A percentile compares a stretch with the other conserved stretches of the same genome.
Conservation (phyloP, 192 early-diverging fungal species). For the Entomortierella beljakovae region DNA sequence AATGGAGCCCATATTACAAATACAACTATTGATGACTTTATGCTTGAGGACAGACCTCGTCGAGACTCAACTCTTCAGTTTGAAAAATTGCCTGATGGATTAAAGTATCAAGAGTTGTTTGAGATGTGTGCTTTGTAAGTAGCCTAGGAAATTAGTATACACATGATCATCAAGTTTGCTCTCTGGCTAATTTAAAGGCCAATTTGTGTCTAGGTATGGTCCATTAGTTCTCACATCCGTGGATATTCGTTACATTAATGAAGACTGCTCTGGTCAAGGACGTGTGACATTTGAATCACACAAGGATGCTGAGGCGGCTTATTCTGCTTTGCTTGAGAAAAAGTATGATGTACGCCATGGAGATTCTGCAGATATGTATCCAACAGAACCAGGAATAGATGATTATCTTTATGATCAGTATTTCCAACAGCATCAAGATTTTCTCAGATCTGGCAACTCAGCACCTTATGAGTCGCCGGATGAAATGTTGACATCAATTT, state of each 20-base stretch:
- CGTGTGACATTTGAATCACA: constrained; percentile 32
- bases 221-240: constrained; percentile 31
- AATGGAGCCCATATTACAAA: constrained; percentile 19
- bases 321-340: background rate
- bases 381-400: constrained; percentile 23
- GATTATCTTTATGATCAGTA: constrained; percentile 39
- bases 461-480: constrained; percentile 1
- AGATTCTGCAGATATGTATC: constrained; percentile 11
- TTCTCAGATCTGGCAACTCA: background rate
- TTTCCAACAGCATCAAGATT: constrained; percentile 26
- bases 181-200: no score
- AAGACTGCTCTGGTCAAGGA: constrained; percentile 29
- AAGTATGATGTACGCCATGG: constrained; percentile 27
- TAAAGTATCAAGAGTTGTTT: constrained; percentile 37
- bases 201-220: constrained; percentile 10
- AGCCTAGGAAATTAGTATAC: background rate
- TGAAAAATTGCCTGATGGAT: constrained; percentile 23
- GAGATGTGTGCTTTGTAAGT: constrained; percentile 40
- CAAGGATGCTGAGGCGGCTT: constrained; percentile 21
- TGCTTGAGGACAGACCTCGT: constrained; percentile 28
- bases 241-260: constrained; percentile 46
- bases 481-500: background rate
- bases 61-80: constrained; percentile 25
- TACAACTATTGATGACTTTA: constrained; percentile 31
- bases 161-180: background rate